These are phyloP conservation scores for Aspergillus olivimuriae DNA, from an alignment of 495 filamentous ascomycete species.

Conservation along the genomic window DNA sequence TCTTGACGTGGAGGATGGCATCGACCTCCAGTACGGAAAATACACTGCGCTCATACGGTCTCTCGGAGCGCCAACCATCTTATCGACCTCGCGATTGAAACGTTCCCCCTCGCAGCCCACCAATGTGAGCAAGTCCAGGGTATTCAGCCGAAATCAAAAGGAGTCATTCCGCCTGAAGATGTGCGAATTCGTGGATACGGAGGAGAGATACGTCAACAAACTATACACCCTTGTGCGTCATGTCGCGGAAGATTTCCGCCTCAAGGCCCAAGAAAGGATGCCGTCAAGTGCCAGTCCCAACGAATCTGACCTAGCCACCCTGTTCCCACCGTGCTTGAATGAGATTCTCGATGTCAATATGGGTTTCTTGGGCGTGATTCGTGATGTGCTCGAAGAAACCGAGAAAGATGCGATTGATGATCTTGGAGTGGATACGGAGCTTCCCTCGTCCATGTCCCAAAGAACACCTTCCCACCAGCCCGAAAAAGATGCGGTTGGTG, in stretches of 20 bases:
- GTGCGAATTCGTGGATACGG: constrained; percentile 87
- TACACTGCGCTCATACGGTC: constrained; percentile 68
- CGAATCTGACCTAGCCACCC: constrained; percentile 59
- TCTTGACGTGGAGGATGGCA: constrained; percentile 47
- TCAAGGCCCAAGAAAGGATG: constrained; percentile 52
- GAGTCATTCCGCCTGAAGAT: constrained; percentile 79
- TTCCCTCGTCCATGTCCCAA: constrained; percentile 29
- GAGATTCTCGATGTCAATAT: constrained; percentile 73
- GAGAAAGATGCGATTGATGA: constrained; percentile 72
- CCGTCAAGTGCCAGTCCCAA: constrained; percentile 64
- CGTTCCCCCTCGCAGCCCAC: constrained; percentile 83
- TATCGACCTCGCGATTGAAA: constrained; percentile 81
- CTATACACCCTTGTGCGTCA: constrained; percentile 72
- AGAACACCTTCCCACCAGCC: constrained; percentile 34
- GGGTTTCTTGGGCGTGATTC: constrained; percentile 67
- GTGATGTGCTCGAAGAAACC: constrained; percentile 70
- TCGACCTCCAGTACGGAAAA: constrained; percentile 60
- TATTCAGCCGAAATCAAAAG: constrained; percentile 75
- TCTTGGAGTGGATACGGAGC: constrained; percentile 50
- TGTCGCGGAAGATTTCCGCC: constrained; percentile 65
- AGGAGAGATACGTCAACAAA: constrained; percentile 87
- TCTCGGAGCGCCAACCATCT: constrained; percentile 74
- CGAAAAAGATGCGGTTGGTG: constrained; percentile 70
- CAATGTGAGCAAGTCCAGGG: constrained; percentile 62
- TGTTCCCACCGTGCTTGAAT: constrained; percentile 77